These are phyloP conservation scores for Talaromyces sp. DNA, from an alignment of 2,329 filamentous ascomycete genomes.

Conservation along the genomic window DNA sequence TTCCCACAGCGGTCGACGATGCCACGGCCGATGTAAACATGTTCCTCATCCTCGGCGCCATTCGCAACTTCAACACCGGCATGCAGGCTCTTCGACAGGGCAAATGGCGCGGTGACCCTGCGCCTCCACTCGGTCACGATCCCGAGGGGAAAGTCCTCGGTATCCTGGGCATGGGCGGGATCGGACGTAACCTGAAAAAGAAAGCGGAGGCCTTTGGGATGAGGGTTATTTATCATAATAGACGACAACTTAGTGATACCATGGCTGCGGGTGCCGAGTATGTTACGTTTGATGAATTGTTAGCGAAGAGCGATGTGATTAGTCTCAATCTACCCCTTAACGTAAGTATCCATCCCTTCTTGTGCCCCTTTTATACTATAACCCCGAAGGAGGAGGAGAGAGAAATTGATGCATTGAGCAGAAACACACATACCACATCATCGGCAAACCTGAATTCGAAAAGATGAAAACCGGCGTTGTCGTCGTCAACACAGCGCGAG, in stretches of 20 bases:
- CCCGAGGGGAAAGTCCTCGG: slow-evolving; percentile 73
- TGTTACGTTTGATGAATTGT: slow-evolving; percentile 65
- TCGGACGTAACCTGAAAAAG: slow-evolving; percentile 69
- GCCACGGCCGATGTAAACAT: slow-evolving; percentile 76
- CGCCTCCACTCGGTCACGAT: slow-evolving; percentile 62
- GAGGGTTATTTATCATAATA: slow-evolving; percentile 70
- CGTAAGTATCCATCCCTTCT: slow-evolving; percentile 47
- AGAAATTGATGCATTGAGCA: slow-evolving; percentile 23
- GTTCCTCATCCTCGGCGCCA: slow-evolving; percentile 73
- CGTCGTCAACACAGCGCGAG: slow-evolving; percentile 76
- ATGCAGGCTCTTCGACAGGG: slow-evolving; percentile 63
- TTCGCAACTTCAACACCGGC: slow-evolving; percentile 65
- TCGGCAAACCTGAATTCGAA: slow-evolving; percentile 63
- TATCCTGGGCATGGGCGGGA: slow-evolving; percentile 81
- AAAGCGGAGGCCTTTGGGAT: slow-evolving; percentile 74
- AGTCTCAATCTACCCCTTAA: slow-evolving; percentile 78
- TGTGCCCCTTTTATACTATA: not conserved
- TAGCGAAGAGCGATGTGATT: slow-evolving; percentile 67
- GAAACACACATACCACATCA: slow-evolving; percentile 67
- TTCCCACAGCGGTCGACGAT: slow-evolving; percentile 74
- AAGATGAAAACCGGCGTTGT: slow-evolving; percentile 74
- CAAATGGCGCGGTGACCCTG: slow-evolving; percentile 58
- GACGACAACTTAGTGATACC: slow-evolving; percentile 55
- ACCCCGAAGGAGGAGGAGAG: not conserved
- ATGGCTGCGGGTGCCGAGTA: slow-evolving; percentile 37